Percentiles rank a stretch among this genome's conserved stretches.
Conservation (phyloP, 345 rosid genomes). For the Arabidopsis arenosa region DNA sequence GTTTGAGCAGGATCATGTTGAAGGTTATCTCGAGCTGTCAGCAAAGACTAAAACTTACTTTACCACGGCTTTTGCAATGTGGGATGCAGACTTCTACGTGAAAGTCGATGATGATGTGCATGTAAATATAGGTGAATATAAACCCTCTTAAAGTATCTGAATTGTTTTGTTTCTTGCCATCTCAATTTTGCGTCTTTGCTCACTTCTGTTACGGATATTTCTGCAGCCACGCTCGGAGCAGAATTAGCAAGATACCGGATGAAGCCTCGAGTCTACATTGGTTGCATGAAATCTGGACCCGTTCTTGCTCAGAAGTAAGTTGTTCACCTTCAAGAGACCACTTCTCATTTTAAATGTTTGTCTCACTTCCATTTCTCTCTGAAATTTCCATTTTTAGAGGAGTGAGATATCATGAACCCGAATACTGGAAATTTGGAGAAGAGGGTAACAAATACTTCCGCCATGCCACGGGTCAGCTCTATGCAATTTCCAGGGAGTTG, state of each 20-base stretch:
- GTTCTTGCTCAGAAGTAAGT: constrained; percentile 97
- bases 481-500: constrained; percentile 83
- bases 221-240: constrained; percentile 92
- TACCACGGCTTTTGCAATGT: constrained; percentile 79
- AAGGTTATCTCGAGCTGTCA: constrained; percentile 96
- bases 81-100: constrained; percentile 98
- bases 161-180: constrained; percentile 26
- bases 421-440: constrained; percentile 97
- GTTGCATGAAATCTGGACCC: constrained; percentile 99
- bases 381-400: constrained; percentile 56
- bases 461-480: constrained; percentile 98
- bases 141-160: constrained; percentile 6
- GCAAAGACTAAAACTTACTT: constrained; percentile 92
- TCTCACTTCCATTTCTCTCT: constrained; percentile 21
- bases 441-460: constrained; percentile 96
- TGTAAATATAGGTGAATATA: constrained; percentile 83
- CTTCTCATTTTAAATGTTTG: constrained; percentile 9
- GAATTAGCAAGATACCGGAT: constrained; percentile 73
- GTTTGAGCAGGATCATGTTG: constrained; percentile 83
- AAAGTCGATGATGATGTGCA: constrained; percentile 99
- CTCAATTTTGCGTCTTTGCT: constrained; percentile 10
- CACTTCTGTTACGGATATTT: constrained; percentile 24
- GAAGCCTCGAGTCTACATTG: constrained; percentile 81
- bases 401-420: constrained; percentile 96
- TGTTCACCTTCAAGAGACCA: constrained; percentile 13